These are phyloP conservation scores for Cucumis melo DNA, from an alignment of 306 rosid genomes.

Conservation along the genomic window DNA sequence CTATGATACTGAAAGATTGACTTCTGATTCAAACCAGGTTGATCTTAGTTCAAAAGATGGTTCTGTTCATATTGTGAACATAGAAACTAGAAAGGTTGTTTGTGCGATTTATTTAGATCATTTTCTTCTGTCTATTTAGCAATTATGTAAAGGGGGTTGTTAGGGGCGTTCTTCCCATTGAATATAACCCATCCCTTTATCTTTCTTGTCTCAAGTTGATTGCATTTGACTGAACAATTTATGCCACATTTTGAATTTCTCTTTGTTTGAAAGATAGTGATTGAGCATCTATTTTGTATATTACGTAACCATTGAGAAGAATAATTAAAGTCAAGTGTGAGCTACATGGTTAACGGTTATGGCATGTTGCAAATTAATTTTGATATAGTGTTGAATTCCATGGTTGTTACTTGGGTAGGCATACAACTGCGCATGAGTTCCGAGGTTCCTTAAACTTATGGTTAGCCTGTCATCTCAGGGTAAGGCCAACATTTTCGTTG, in stretches of 20 bases:
- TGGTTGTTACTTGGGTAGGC: too few species aligned
- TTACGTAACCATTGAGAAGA: not conserved
- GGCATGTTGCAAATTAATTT: too few species aligned
- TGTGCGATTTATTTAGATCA: not conserved
- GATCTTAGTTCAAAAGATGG: slow-evolving; percentile 76
- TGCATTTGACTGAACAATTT: not conserved
- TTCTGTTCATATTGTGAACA: slow-evolving; percentile 61
- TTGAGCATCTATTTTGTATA: not conserved
- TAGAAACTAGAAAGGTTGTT: slow-evolving; percentile 59
- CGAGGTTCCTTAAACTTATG: too few species aligned
- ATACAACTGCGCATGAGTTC: too few species aligned
- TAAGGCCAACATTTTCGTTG: too few species aligned
- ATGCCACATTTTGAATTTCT: not conserved
- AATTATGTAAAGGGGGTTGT: not conserved
- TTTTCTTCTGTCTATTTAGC: not conserved
- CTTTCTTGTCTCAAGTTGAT: not conserved
- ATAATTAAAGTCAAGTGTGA: not conserved
- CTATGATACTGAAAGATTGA: slow-evolving; percentile 61
- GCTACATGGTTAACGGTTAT: not conserved
- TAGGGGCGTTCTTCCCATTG: not conserved
- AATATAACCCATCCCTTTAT: not conserved
- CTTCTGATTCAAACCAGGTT: slow-evolving; percentile 56
- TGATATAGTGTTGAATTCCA: too few species aligned
- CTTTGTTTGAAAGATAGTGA: not conserved
- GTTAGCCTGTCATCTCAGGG: too few species aligned